Base-by-base conservation (phyloP, 2,329 filamentous ascomycete species). In the Diaporthe batatas region DNA sequence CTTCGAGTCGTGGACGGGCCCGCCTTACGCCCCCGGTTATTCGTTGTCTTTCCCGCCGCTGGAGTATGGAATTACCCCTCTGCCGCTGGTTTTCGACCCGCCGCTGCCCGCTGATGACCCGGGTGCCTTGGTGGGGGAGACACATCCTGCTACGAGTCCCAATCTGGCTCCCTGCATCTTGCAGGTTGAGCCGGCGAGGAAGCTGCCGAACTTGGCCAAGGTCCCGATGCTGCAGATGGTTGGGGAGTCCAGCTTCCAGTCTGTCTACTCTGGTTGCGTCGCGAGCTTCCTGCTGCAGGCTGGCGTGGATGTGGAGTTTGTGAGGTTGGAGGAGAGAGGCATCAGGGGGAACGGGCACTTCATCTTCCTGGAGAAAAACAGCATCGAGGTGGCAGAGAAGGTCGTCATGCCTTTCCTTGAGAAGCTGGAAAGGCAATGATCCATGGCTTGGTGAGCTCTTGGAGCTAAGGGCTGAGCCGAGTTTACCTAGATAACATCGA, bases 321-420 rank as follows among this genome's bases (percentile, higher is more conserved):
- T 87, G 75, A 82, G 85, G 73, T 78, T 87, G 34, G 79, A 72
- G 12, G 79, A 84, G 42, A 76, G 77, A 7, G 83, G 82, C 4
- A 81, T 86, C 32, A 74, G 78, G 49, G 86, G 85, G 10, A 87
- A 87, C 71, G 84, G 83, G 0, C 85, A 87, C 77, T 82, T 87
- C 81, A 81, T 84, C 69, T 86, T 87, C 74, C 78, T 87, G 79
- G 85, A 87, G 79, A 83, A 81, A 79, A 87, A 87, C 75, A 86
- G 82, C 70, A 77, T 83, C 73, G 75, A 81, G 54, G 83, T 86
- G 10, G 72, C 68, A 2, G 47, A 53, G n/a, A 6, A 67, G 47
- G 62, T 67, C n/a, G 32, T 67, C 1, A 25, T 53, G n/a, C 62
- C 62, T 0, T 67, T 67, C 11, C 32, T 67, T 2, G 32, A 51